Base-by-base conservation (phyloP, 768 basidiomycete species). In the Sarcodon aspratus region DNA sequence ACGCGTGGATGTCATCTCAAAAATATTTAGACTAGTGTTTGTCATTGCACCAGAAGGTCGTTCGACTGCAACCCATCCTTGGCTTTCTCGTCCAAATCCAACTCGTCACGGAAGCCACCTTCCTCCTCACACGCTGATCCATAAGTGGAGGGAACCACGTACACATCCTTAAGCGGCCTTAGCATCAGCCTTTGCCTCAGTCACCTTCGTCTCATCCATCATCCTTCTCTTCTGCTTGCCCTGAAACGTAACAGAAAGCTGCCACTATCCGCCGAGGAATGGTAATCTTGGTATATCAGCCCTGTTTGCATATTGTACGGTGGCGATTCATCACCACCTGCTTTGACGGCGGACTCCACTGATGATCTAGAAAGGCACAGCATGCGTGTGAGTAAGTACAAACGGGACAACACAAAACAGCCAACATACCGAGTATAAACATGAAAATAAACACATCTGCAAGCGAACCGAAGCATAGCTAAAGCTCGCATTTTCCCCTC, bases 401-500 rank as follows among this genome's bases (percentile, higher is more conserved):
- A 27, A 27, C 21, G 5, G 33, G 9, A 6, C 3, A 51, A 34
- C 21, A 8, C 52, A 2, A 27, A 27, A 27, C 21, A 27, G 21
- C 21, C 21, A 27, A 62, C 77, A 37, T 53, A 85, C 85, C 66
- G 1, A 85, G 66, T 7, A 85, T 70, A 52, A 81, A 80, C 17
- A 81, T 59, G 44, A 86, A 66, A n/a, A 72, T 67, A 48, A 79
- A 70, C 3, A 81, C 48, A 54, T 88, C 89, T 13, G 78, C 86
- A 83, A 69, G n/a, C 66, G 63, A 79, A 80, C 87, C 87, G 92
- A 18, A 91, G 57, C 31, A 88, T 60, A 0, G 86, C 82, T 0
- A 27, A 86, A 74, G 51, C 85, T 88, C 1, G 76, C 79, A 49
- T 88, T 84, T 1, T 86, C 76, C 57, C 87, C 89, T 49, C 84